Base-by-base conservation (phyloP, 768 basidiomycete genomes). In the Xerocomellus intermedius region DNA sequence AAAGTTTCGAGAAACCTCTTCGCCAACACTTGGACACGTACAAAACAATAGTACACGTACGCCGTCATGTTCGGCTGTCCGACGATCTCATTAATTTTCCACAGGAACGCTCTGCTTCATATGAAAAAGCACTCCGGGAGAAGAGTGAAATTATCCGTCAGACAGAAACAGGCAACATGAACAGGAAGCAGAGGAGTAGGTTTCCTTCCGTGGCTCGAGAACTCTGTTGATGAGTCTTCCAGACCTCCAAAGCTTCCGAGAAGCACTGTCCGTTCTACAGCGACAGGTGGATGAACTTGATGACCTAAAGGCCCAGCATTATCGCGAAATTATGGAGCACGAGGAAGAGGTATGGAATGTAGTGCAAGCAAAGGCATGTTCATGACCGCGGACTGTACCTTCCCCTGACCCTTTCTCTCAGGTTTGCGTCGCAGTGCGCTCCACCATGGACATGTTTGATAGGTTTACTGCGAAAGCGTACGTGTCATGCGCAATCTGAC, bases 271-370 rank as follows among this genome's bases (percentile, higher is more conserved):
- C 26, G 78, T 92, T 14, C 74, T 96, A 39, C 94, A 96, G 62
- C 78, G 84, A 38, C 93, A 96, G 70, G 93, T 98, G 0, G 92
- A 96, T 62, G 94, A 94, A 55, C 77, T 97, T 3, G 94, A 98
- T 71, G 83, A 83, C 50, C 75, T 98, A 52, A 96, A 95, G 66
- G 82, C 77, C 8, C 78, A 81, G 8, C 93, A 98, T 73, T 95
- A 98, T 64, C 82, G 87, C 59, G 87, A 93, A 63, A 93, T 96
- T 50, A 74, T 94, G 47, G 90, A 91, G 55, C 94, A 94, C 62
- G 94, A 97, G 73, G 92, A 95, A 62, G 87, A 96, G 70, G 88
- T 93, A n/a, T 98, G 95, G 95, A 85, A 94, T 63, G 82, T 84
- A 14, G 91, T 96, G 7, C 85, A 95, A 68, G 83, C 79, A 58